These are phyloP conservation scores for Blastobotrys apis DNA, from an alignment of 1,139 yeast genomes.

Conservation along the genomic window DNA sequence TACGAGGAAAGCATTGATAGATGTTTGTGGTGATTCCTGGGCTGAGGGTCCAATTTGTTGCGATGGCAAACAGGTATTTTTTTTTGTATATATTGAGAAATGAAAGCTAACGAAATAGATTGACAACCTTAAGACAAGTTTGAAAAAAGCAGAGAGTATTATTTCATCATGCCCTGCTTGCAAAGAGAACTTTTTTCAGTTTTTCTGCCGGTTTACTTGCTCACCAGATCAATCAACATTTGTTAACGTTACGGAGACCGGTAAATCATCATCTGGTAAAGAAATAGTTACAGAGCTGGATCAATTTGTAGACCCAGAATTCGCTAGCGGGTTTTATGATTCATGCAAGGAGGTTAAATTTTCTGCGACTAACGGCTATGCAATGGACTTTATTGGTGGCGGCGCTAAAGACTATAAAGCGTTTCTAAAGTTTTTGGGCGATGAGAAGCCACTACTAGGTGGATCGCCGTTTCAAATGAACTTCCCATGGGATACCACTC, in stretches of 20 bases:
- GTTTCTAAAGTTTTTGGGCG: constrained; percentile 85
- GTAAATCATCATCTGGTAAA: constrained; percentile 50
- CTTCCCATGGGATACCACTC: constrained; percentile 49
- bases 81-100: no score
- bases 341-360: constrained; percentile 89
- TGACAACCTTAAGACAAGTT: constrained; percentile 44
- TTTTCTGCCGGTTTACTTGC: constrained; percentile 88
- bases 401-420: constrained; percentile 74
- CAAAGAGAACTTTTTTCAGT: constrained; percentile 71
- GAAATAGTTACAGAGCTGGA: constrained; percentile 69
- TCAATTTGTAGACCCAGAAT: constrained; percentile 53
- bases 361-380: constrained; percentile 91
- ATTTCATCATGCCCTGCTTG: constrained; percentile 96
- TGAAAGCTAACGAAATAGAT: constrained; percentile 19
- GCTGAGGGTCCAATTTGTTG: constrained; percentile 50
- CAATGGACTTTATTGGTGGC: constrained; percentile 96
- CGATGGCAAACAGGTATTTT: constrained; percentile 45
- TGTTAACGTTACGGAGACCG: constrained; percentile 59
- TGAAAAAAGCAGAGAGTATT: constrained; percentile 71
- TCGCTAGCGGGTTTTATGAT: constrained; percentile 65
- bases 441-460: constrained; percentile 86
- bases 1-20: constrained; percentile 46
- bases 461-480: constrained; percentile 96
- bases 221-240: constrained; percentile 78
- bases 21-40: constrained; percentile 72